Percentiles rank a stretch among this genome's conserved stretches.
These are phyloP conservation scores for Hyaloscypha finlandica DNA, from an alignment of 495 filamentous ascomycete species.

Conservation along the genomic window DNA sequence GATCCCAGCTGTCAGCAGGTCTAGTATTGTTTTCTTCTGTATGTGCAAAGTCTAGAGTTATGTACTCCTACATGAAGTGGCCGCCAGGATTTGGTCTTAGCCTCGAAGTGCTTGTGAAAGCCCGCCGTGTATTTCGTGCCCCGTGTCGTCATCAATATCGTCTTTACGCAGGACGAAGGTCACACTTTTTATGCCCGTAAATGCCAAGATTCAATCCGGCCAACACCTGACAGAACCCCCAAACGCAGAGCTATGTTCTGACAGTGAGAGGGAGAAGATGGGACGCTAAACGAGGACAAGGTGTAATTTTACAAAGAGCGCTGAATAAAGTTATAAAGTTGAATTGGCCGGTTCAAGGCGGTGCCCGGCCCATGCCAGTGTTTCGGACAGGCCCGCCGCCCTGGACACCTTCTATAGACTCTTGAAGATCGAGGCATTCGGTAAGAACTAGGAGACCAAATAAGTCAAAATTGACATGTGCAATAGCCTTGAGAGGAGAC, in stretches of 20 bases:
- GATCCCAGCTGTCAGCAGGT: not conserved
- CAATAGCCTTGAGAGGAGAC: conserved; percentile 34
- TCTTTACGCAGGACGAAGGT: not conserved
- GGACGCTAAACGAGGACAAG: conserved; percentile 22
- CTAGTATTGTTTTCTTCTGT: not conserved
- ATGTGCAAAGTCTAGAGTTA: conserved; percentile 14
- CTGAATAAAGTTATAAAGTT: not conserved
- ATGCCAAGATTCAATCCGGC: conserved; percentile 5
- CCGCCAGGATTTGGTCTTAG: not conserved
- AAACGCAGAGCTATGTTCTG: not conserved
- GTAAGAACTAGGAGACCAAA: conserved; percentile 53
- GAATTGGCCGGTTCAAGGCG: conserved; percentile 15
- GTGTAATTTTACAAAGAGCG: conserved; percentile 13
- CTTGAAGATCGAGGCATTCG: conserved; percentile 65
- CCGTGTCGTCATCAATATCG: not conserved
- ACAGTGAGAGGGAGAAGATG: not conserved
- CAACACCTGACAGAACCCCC: conserved; percentile 6
- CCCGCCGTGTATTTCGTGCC: conserved; percentile 1
- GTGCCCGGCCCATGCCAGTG: conserved; percentile 14
- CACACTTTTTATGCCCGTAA: conserved; percentile 4
- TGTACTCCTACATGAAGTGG: conserved; percentile 7
- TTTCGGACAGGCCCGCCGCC: conserved; percentile 9
- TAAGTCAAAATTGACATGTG: not conserved
- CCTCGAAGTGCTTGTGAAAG: conserved; percentile 13
- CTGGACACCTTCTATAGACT: conserved; percentile 34